Evolutionary conservation across 1,284 basidiomycete genomes (phyloP).

Genomic region (Pseudozyma sp.): DNA sequence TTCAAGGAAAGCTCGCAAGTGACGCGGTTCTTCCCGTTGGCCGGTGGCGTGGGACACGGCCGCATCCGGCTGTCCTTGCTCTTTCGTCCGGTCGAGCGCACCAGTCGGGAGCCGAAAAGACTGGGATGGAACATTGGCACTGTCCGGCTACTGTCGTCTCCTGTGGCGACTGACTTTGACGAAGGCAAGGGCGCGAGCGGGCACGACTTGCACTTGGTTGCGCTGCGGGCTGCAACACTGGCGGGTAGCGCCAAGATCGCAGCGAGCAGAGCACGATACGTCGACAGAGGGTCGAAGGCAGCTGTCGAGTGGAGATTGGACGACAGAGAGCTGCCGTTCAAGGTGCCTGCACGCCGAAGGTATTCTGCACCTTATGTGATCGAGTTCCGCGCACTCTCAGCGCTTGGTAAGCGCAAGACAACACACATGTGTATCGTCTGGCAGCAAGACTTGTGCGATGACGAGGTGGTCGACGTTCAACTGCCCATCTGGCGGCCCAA

Average conservation of each 20-base stretch:
- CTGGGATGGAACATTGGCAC: slow-evolving; percentile 54
- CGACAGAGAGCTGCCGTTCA: slow-evolving; percentile 31
- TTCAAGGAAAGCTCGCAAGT: slow-evolving; percentile 47
- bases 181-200: slow-evolving; percentile 22
- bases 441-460: slow-evolving; percentile 54
- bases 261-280: slow-evolving; percentile 12
- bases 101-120: slow-evolving; percentile 19
- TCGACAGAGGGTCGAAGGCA: slow-evolving; percentile 10
- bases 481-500: slow-evolving; percentile 46
- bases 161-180: slow-evolving; percentile 43
- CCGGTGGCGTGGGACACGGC: slow-evolving; percentile 48
- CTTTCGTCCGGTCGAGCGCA: slow-evolving; percentile 41
- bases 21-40: slow-evolving; percentile 55
- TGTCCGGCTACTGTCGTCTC: slow-evolving; percentile 32
- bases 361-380: slow-evolving; percentile 50
- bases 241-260: slow-evolving; percentile 33
- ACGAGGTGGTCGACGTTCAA: slow-evolving; percentile 31
- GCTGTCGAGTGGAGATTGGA: slow-evolving; percentile 38
- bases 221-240: slow-evolving; percentile 37
- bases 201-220: slow-evolving; percentile 21
- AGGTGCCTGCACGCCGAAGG: slow-evolving; percentile 44
- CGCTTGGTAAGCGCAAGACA: slow-evolving; percentile 33
- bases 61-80: slow-evolving; percentile 45
- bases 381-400: slow-evolving; percentile 43
- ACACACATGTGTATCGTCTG: slow-evolving; percentile 47